Evolutionary conservation across 441 rosid genomes (phyloP).

Genomic region (Gossypium schwendimanii): DNA sequence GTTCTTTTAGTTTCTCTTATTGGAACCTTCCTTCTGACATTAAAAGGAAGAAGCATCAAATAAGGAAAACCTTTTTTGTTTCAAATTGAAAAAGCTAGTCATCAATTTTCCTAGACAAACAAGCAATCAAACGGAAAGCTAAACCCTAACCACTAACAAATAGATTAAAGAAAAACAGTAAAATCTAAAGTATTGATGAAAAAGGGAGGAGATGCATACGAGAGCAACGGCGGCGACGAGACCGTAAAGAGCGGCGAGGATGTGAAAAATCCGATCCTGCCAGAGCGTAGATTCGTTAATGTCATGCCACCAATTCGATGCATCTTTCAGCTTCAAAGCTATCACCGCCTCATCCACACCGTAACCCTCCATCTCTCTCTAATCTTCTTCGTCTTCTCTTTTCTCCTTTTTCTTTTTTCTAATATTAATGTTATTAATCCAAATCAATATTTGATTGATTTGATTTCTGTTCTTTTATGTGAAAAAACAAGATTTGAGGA

Average conservation of each 20-base stretch:
- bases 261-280: constrained; percentile 80
- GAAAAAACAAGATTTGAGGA: background rate
- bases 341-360: constrained; percentile 25
- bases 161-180: background rate
- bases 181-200: background rate
- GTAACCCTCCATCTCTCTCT: constrained; percentile 22
- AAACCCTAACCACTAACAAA: background rate
- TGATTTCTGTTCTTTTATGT: background rate
- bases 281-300: constrained; percentile 55
- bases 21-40: background rate
- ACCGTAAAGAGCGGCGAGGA: constrained; percentile 61
- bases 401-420: background rate
- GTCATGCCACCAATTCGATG: constrained; percentile 68
- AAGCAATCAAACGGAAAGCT: background rate
- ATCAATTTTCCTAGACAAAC: background rate
- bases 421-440: constrained; percentile 1
- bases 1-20: background rate
- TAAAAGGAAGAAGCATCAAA: background rate
- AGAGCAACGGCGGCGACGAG: constrained; percentile 66
- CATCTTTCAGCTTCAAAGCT: constrained; percentile 42
- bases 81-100: background rate
- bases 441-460: background rate
- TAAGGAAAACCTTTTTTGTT: background rate
- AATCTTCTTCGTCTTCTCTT: background rate
- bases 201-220: constrained; percentile 22